Conservation (phyloP, 306 rosid species). For the Casuarina equisetifolia region DNA sequence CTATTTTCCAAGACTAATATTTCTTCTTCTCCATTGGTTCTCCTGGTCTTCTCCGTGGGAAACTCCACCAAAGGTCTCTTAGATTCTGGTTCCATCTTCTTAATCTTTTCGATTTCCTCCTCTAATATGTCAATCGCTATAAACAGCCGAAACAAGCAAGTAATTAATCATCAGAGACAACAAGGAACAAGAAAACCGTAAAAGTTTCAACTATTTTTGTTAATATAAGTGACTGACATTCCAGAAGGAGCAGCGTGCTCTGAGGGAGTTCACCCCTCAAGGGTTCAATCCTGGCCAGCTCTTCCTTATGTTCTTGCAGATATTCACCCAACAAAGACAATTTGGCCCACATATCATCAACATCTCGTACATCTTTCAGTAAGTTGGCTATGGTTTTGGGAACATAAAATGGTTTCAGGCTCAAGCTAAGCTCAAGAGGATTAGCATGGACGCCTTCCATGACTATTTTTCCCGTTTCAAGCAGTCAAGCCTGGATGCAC, state of each 20-base stretch:
- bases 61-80: neutral
- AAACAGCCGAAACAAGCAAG: no score
- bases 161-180: no score
- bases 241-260: slow-evolving; percentile 17
- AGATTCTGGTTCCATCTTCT: neutral
- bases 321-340: slow-evolving; percentile 5
- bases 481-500: neutral
- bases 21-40: neutral
- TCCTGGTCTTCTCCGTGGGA: neutral
- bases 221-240: neutral
- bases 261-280: slow-evolving; percentile 6
- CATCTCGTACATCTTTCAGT: neutral
- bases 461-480: no score
- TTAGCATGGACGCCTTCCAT: slow-evolving; percentile 5
- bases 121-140: slow-evolving; percentile 18
- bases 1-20: neutral
- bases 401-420: slow-evolving; percentile 17
- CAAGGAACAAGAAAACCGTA: neutral
- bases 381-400: neutral
- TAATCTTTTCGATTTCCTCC: slow-evolving; percentile 4
- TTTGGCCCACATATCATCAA: slow-evolving; percentile 3
- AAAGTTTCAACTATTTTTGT: neutral
- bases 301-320: slow-evolving; percentile 13
- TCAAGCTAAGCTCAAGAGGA: neutral
- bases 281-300: slow-evolving; percentile 2